phyloP scores from a whole-genome alignment of 805 yeast genomes.

The Pichia membranifaciens region DNA sequence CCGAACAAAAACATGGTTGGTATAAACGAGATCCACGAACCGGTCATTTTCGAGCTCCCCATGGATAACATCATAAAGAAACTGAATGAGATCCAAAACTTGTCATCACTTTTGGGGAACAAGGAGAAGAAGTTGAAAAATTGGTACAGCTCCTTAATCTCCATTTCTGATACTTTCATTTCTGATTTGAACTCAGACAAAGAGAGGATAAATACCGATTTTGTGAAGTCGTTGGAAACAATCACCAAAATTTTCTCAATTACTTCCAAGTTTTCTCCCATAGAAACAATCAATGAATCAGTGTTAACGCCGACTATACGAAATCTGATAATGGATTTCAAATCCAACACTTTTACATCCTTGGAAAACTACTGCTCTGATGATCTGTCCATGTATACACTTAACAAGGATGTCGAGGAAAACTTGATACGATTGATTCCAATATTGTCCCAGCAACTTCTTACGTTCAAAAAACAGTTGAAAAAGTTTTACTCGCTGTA shows the following conservation, averaged over 20 bases:
- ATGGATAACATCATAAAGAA: conserved; percentile 4
- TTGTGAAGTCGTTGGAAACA: conserved; percentile 24
- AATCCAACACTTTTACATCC: conserved; percentile 14
- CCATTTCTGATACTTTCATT: not conserved
- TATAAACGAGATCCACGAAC: not conserved
- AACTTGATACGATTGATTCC: conserved; percentile 23
- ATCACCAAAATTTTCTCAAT: conserved; percentile 21
- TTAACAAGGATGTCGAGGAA: conserved; percentile 21
- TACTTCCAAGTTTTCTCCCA: conserved; percentile 12
- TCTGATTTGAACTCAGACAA: conserved; percentile 11
- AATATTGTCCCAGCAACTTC: conserved; percentile 21
- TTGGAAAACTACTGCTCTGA: conserved; percentile 21
- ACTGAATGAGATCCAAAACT: conserved; percentile 10
- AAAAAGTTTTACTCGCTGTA: conserved; percentile 21
- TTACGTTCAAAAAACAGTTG: conserved; percentile 20
- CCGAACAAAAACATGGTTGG: not conserved
- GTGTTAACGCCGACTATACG: conserved; percentile 18
- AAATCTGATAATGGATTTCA: conserved; percentile 20
- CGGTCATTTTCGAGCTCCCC: conserved; percentile 8
- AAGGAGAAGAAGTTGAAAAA: conserved; percentile 5
- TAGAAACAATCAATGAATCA: conserved; percentile 15
- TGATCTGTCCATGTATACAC: conserved; percentile 19
- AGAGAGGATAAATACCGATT: conserved; percentile 18
- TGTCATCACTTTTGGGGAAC: conserved; percentile 9
- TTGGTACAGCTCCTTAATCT: conserved; percentile 6